Evolutionary conservation across 306 rosid species (phyloP), one percentile per base, ranked within the genome.

Genomic region (Vigna trinervia): DNA sequence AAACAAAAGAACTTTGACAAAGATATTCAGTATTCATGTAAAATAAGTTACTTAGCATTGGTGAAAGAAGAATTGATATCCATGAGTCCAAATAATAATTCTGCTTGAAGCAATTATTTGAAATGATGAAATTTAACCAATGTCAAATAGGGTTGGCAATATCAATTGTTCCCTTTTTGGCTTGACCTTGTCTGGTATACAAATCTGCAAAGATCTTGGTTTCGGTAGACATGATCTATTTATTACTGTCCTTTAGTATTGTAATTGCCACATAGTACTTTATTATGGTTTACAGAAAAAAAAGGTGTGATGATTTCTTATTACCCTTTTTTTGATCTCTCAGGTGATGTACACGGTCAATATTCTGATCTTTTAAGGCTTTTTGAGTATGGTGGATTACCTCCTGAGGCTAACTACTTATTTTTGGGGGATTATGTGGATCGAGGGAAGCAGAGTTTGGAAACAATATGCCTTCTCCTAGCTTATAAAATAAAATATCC

Each of bases 281-380:
- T 47, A 17, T 43, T 61, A 63, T 36, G 73, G 64, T 34, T 53
- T 36, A 17, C 14, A 57, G 22, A 57, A 39, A 66, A 10, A 14
- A 73, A 68, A 65, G 22, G 23, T 57, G 54, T 53, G 53, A 78
- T 67, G 50, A 30, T 59, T 73, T 73, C 65, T 67, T 43, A 66
- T 54, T 59, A 38, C 51, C 14, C 38, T 41, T 78, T 61, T 60
- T n/a, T 69, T 32, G 14, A 62, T 61, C 74, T 79, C 69, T 59
- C 85, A 93, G 98, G 98, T 48, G 98, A 93, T 65, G 82, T 93
- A 71, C 98, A 93, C 52, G 98, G 96, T 77, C 98, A 90, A 77
- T 93, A 89, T 84, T 89, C 94, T 51, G 88, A 85, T 77, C 82
- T 85, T 41, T 77, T 85, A 64, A 82, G 82, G 70, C 90, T 93